These are phyloP conservation scores for Pinus taeda DNA, from an alignment of 75 land plant species.

Conservation along the genomic window DNA sequence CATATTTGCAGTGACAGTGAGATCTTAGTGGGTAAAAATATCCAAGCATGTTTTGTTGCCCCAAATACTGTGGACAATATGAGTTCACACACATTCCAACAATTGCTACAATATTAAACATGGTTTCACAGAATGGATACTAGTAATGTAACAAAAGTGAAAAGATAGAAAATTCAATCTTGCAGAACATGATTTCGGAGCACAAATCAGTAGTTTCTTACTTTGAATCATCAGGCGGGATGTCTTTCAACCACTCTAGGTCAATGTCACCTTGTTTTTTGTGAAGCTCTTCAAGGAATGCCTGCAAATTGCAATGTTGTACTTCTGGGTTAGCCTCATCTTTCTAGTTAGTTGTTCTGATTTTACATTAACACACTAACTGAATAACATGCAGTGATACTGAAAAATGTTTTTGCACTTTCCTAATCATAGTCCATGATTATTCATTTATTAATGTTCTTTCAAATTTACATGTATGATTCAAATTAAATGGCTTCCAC, in stretches of 20 bases:
- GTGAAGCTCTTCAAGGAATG: constrained; percentile 44
- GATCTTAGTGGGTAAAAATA: constrained; percentile 1
- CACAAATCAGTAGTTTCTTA: constrained; percentile 13
- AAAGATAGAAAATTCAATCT: background rate
- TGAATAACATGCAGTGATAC: background rate
- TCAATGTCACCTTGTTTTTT: constrained; percentile 59
- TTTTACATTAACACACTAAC: background rate
- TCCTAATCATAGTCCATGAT: background rate
- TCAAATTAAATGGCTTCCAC: background rate
- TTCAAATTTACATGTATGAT: background rate
- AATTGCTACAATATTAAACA: no score
- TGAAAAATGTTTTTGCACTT: background rate
- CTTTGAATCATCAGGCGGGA: constrained; percentile 61
- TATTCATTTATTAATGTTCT: background rate
- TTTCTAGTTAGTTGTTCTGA: background rate
- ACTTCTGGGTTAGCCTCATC: background rate
- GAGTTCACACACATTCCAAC: no score
- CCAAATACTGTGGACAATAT: no score
- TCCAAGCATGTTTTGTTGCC: no score
- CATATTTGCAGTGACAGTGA: background rate
- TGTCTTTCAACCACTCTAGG: constrained; percentile 66
- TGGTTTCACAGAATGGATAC: no score
- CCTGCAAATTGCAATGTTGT: constrained; percentile 29
- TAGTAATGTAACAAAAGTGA: background rate
- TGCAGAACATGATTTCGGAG: no score